Percentiles rank a stretch among this genome's conserved stretches.
phyloP scores from a whole-genome alignment of 2,329 filamentous ascomycete species.

The Neurospora sp. region DNA sequence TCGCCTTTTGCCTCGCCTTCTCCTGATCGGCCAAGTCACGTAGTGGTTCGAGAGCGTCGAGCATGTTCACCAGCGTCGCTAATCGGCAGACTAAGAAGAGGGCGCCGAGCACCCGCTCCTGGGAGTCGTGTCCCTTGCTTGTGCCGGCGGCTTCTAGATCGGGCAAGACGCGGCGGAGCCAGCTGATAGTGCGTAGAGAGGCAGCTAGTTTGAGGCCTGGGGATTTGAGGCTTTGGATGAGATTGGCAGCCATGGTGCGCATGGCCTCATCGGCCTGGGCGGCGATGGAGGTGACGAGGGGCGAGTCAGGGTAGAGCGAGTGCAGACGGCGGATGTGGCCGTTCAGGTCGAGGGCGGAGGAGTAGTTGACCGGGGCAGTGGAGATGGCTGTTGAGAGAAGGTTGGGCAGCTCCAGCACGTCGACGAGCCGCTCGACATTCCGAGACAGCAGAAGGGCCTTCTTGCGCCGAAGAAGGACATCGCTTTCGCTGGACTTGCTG shows the following conservation, averaged over 20 bases:
- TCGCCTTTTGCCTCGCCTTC: conserved; percentile 36
- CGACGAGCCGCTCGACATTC: conserved; percentile 81
- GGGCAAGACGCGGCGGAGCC: conserved; percentile 77
- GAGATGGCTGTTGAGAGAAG: conserved; percentile 72
- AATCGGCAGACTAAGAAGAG: conserved; percentile 83
- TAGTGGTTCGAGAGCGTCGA: conserved; percentile 76
- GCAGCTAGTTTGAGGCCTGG: conserved; percentile 79
- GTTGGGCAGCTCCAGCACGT: conserved; percentile 82
- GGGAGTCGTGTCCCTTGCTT: conserved; percentile 20
- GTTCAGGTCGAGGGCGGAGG: conserved; percentile 81
- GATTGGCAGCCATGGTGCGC: conserved; percentile 75
- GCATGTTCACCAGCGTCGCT: conserved; percentile 65
- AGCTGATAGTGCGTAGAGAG: conserved; percentile 83
- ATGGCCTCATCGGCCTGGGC: conserved; percentile 77
- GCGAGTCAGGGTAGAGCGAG: conserved; percentile 69
- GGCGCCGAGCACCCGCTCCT: conserved; percentile 65
- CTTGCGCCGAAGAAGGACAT: conserved; percentile 62
- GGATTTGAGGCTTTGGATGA: conserved; percentile 66
- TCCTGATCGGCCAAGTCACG: conserved; percentile 87
- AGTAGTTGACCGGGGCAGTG: conserved; percentile 61
- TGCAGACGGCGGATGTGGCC: conserved; percentile 86
- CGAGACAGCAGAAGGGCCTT: conserved; percentile 71
- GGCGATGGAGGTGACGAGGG: conserved; percentile 62
- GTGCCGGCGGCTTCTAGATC: conserved; percentile 49
- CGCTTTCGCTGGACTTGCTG: conserved; percentile 59